Conservation (phyloP, 2,329 filamentous ascomycete species). For the Xylaria hypoxylon region DNA sequence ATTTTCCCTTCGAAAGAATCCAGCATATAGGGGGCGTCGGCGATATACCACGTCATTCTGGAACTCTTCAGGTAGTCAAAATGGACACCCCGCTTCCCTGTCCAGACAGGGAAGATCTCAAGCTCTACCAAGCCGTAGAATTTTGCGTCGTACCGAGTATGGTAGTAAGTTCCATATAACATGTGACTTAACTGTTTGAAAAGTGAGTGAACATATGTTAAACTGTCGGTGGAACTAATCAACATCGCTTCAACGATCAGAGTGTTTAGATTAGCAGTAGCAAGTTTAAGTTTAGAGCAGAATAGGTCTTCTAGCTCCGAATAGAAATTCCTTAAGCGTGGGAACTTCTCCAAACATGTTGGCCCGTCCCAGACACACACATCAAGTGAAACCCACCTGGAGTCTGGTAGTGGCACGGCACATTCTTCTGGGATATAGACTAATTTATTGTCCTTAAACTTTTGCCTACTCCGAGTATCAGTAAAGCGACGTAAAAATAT, state of each 20-base stretch:
- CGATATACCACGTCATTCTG: not conserved
- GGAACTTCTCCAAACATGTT: not conserved
- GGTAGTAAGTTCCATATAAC: conserved; percentile 12
- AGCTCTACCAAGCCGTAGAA: not conserved
- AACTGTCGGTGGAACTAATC: not conserved
- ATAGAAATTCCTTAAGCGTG: not conserved
- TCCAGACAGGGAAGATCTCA: conserved; percentile 10
- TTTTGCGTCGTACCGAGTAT: conserved; percentile 10
- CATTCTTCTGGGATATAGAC: conserved; percentile 14
- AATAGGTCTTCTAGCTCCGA: not conserved
- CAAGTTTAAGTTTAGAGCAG: not conserved
- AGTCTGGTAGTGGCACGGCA: conserved; percentile 1
- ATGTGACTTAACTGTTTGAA: not conserved
- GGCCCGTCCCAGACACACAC: conserved; percentile 12
- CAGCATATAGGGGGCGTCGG: not conserved
- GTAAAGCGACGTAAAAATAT: too few species aligned
- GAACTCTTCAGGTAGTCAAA: not conserved
- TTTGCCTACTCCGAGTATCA: too few species aligned
- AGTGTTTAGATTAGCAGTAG: not conserved
- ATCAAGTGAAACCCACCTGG: conserved; percentile 9
- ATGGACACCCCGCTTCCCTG: not conserved
- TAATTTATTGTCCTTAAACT: conserved; percentile 2
- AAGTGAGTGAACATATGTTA: not conserved
- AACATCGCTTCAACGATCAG: not conserved
- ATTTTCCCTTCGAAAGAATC: not conserved